Conservation (phyloP, 345 rosid genomes). For the Populus pruinosa region DNA sequence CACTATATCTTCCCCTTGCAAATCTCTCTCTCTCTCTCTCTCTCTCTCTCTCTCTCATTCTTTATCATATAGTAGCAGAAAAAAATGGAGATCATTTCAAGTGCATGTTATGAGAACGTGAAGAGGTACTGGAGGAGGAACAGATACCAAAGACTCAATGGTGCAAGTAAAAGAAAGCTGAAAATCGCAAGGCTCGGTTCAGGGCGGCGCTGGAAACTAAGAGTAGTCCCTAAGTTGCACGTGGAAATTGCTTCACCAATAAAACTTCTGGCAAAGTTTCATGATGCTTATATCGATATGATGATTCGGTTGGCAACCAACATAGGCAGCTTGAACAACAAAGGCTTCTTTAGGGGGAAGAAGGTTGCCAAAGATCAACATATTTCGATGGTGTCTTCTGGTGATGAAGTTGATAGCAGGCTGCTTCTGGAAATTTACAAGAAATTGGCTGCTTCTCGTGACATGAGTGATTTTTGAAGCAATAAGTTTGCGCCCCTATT, state of each 20-base stretch:
- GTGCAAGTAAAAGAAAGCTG: slow-evolving; percentile 20
- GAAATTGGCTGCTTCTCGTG: slow-evolving; percentile 29
- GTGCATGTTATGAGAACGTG: slow-evolving; percentile 20
- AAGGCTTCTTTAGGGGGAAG: slow-evolving; percentile 22
- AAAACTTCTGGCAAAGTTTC: slow-evolving; percentile 31
- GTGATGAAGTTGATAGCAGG: slow-evolving; percentile 30
- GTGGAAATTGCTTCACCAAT: slow-evolving; percentile 23
- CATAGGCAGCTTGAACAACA: slow-evolving; percentile 17
- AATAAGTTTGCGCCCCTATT: too few species aligned
- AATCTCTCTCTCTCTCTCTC: not conserved
- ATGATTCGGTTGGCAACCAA: slow-evolving; percentile 26
- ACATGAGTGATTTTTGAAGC: too few species aligned
- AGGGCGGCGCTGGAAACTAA: not conserved
- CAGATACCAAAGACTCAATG: slow-evolving; percentile 31
- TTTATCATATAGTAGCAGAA: too few species aligned
- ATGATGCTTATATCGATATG: slow-evolving; percentile 29
- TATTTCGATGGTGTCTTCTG: slow-evolving; percentile 21
- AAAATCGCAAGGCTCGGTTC: slow-evolving; percentile 35
- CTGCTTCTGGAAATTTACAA: slow-evolving; percentile 35
- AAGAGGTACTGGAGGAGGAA: slow-evolving; percentile 47
- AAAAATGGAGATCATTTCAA: slow-evolving; percentile 24
- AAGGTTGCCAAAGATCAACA: slow-evolving; percentile 18
- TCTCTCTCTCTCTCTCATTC: not conserved
- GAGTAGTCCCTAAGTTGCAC: not conserved
- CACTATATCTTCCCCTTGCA: not conserved